These are phyloP conservation scores for Solanum hybrid DNA, from an alignment of 305 asterid species.

Conservation along the genomic window DNA sequence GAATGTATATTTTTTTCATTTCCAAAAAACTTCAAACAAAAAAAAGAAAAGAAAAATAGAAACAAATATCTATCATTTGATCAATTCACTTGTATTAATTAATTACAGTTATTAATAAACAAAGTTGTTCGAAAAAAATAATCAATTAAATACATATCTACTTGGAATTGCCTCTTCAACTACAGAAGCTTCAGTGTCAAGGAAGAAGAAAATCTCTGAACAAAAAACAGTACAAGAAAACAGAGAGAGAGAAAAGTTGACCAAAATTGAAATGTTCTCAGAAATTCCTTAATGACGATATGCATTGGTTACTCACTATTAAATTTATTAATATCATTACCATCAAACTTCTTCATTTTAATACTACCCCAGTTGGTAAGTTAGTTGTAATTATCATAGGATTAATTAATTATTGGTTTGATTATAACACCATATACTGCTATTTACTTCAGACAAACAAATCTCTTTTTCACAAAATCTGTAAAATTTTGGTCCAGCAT, in stretches of 20 bases:
- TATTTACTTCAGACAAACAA: constrained; percentile 12
- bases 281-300: background rate
- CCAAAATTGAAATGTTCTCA: background rate
- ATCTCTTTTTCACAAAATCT: constrained; percentile 11
- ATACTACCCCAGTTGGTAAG: background rate
- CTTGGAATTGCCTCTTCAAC: background rate
- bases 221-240: background rate
- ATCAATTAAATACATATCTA: background rate
- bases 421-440: background rate
- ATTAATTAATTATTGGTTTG: background rate
- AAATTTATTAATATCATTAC: background rate
- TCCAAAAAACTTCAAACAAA: background rate
- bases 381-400: background rate
- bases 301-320: background rate
- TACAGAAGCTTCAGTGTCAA: background rate
- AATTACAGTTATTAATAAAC: background rate
- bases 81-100: background rate
- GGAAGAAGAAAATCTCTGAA: background rate
- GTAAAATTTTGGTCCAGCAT: background rate
- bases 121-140: too few species aligned
- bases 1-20: too few species aligned
- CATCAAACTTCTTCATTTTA: background rate
- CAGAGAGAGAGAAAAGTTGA: background rate
- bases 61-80: background rate
- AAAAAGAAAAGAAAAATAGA: background rate